phyloP scores from a whole-genome alignment of 768 basidiomycete genomes.

The Termitomyces sp. region DNA sequence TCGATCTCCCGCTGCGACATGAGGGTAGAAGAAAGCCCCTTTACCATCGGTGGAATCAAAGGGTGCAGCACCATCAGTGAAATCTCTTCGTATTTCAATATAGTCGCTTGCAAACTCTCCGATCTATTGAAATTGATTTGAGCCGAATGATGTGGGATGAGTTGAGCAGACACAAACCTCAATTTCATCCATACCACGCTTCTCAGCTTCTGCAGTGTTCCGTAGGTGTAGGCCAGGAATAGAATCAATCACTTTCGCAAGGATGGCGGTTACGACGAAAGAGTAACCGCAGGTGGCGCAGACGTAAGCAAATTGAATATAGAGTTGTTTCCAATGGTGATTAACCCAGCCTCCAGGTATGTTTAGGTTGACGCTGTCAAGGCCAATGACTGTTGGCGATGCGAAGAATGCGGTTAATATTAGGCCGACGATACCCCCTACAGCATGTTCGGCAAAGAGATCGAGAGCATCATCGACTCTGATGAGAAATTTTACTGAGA shows the following conservation, averaged over 20 bases:
- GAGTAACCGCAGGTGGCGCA: conserved; percentile 53
- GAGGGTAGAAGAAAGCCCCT: conserved; percentile 15
- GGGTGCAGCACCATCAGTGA: conserved; percentile 45
- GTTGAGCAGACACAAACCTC: conserved; percentile 39
- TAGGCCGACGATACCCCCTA: conserved; percentile 78
- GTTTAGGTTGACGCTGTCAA: conserved; percentile 60
- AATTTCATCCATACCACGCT: conserved; percentile 63
- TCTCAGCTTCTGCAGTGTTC: conserved; percentile 50
- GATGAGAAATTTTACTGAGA: conserved; percentile 60
- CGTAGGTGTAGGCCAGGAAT: conserved; percentile 56
- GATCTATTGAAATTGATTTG: conserved; percentile 31
- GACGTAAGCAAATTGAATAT: conserved; percentile 68
- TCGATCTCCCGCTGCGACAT: conserved; percentile 31
- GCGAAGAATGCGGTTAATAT: conserved; percentile 74
- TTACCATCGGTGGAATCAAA: conserved; percentile 24
- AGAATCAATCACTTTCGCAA: conserved; percentile 52
- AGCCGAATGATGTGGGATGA: background rate
- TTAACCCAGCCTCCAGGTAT: conserved; percentile 68
- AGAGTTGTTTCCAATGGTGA: conserved; percentile 73
- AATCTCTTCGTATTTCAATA: conserved; percentile 65
- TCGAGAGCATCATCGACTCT: conserved; percentile 86
- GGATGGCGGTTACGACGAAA: conserved; percentile 53
- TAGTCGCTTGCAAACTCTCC: conserved; percentile 69
- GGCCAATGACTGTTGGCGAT: conserved; percentile 50
- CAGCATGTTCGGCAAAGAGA: conserved; percentile 86